These are phyloP conservation scores for Hypomontagnella monticulosa DNA, from an alignment of 495 filamentous ascomycete species.

Conservation along the genomic window DNA sequence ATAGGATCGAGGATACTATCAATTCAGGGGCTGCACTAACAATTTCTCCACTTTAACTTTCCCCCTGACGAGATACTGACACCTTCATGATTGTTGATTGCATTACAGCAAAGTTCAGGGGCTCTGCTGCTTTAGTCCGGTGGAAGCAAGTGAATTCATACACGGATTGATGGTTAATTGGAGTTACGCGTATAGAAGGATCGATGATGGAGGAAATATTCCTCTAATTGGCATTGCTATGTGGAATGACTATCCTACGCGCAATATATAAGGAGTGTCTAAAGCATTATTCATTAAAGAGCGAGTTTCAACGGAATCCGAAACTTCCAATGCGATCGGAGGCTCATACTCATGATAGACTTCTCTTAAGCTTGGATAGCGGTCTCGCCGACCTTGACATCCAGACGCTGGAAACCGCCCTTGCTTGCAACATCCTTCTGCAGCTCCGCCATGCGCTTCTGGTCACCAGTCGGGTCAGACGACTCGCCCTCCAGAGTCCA, in stretches of 20 bases:
- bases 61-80: too few species aligned
- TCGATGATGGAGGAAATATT: background rate
- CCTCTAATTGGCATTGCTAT: conserved; percentile 22
- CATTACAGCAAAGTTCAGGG: too few species aligned
- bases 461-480: conserved; percentile 68
- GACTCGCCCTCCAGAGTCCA: conserved; percentile 71
- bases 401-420: conserved; percentile 58
- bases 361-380: conserved; percentile 23
- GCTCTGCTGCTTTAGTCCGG: too few species aligned
- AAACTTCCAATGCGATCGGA: background rate
- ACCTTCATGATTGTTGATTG: too few species aligned
- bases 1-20: too few species aligned
- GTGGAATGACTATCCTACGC: conserved; percentile 8
- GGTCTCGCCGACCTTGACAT: conserved; percentile 5
- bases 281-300: conserved; percentile 10
- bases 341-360: background rate
- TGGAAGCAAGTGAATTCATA: too few species aligned
- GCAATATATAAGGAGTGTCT: conserved; percentile 16
- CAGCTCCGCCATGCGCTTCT: conserved; percentile 71
- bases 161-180: too few species aligned
- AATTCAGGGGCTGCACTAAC: too few species aligned
- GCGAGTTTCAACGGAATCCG: background rate
- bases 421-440: conserved; percentile 64
- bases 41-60: too few species aligned
- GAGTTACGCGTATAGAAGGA: too few species aligned